Evolutionary conservation across 139 green algal genomes (phyloP).

Genomic region (Coccomyxa sp.): DNA sequence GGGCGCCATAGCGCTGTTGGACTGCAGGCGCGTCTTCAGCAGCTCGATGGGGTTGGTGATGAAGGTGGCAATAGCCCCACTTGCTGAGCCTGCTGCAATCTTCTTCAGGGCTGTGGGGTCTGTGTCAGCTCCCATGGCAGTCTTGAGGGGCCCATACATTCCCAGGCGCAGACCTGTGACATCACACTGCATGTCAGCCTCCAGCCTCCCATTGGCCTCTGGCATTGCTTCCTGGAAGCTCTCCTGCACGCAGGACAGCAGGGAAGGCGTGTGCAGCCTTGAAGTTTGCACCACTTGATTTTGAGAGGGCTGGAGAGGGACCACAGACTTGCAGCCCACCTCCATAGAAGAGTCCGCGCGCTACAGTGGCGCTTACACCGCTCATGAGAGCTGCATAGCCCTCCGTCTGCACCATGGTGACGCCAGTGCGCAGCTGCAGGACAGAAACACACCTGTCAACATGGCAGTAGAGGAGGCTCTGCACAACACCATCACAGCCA

Average conservation of each 20-base stretch:
- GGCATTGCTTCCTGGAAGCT: too few species aligned
- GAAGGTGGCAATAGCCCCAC: constrained; percentile 62
- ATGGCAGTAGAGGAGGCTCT: too few species aligned
- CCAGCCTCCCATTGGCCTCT: too few species aligned
- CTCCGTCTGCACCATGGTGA: constrained; percentile 46
- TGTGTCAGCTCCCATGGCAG: constrained; percentile 24
- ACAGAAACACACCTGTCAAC: background rate
- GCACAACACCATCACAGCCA: too few species aligned
- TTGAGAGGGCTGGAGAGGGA: too few species aligned
- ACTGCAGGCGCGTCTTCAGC: constrained; percentile 55
- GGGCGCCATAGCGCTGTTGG: constrained; percentile 8
- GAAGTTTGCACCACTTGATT: too few species aligned
- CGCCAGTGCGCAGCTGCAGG: constrained; percentile 40
- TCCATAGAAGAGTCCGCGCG: constrained; percentile 66
- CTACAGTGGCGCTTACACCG: constrained; percentile 49
- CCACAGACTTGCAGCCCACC: constrained; percentile 9
- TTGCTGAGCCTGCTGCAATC: constrained; percentile 57
- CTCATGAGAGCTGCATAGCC: constrained; percentile 51
- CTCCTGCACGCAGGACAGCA: too few species aligned
- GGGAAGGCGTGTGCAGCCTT: too few species aligned
- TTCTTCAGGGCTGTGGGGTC: constrained; percentile 41
- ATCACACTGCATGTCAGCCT: background rate
- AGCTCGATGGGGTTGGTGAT: constrained; percentile 84
- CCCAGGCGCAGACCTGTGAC: constrained; percentile 70
- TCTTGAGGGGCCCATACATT: constrained; percentile 77